Evolutionary conservation across 164 flowering plant species (phyloP).

Genomic region (Litsea cubeba): DNA sequence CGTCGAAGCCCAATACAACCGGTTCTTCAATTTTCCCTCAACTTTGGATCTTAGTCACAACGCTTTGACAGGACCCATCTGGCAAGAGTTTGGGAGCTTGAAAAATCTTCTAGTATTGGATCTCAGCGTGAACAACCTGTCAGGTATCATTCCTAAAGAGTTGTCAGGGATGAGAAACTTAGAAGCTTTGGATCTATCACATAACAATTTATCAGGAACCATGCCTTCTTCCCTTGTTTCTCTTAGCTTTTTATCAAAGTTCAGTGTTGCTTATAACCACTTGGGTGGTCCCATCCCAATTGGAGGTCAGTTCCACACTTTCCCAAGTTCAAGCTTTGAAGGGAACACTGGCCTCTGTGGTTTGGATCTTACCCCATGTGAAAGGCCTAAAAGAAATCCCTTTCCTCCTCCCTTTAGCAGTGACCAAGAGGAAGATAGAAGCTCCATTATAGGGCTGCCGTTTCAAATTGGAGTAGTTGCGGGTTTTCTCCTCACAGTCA

Average conservation of each 20-base stretch:
- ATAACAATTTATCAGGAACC: slow-evolving; percentile 19
- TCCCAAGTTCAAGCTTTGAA: slow-evolving; percentile 33
- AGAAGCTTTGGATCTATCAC: slow-evolving; percentile 20
- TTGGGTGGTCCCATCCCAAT: slow-evolving; percentile 42
- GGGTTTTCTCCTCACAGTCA: slow-evolving; percentile 25
- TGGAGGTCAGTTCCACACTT: slow-evolving; percentile 60
- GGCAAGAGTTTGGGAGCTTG: slow-evolving; percentile 16
- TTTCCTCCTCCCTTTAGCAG: neutral
- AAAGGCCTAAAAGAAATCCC: neutral
- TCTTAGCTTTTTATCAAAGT: slow-evolving; percentile 21
- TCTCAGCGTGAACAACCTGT: slow-evolving; percentile 12
- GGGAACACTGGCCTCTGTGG: slow-evolving; percentile 40
- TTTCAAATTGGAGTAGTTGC: slow-evolving; percentile 33
- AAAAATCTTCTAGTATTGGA: slow-evolving; percentile 12
- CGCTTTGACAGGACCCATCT: slow-evolving; percentile 9
- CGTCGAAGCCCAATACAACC: slow-evolving; percentile 5
- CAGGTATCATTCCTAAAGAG: slow-evolving; percentile 11
- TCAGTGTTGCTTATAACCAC: slow-evolving; percentile 48
- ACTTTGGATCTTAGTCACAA: slow-evolving; percentile 8
- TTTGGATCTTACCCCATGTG: slow-evolving; percentile 8
- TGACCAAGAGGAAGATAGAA: slow-evolving; percentile 19
- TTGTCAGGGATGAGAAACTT: slow-evolving; percentile 21
- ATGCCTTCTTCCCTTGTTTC: slow-evolving; percentile 18
- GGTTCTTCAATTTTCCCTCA: slow-evolving; percentile 10
- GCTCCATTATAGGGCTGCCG: slow-evolving; percentile 5